Percentiles rank a stretch among this genome's conserved stretches.
Conservation (phyloP, 2,329 filamentous ascomycete genomes). For the Apiospora saccharicola region DNA sequence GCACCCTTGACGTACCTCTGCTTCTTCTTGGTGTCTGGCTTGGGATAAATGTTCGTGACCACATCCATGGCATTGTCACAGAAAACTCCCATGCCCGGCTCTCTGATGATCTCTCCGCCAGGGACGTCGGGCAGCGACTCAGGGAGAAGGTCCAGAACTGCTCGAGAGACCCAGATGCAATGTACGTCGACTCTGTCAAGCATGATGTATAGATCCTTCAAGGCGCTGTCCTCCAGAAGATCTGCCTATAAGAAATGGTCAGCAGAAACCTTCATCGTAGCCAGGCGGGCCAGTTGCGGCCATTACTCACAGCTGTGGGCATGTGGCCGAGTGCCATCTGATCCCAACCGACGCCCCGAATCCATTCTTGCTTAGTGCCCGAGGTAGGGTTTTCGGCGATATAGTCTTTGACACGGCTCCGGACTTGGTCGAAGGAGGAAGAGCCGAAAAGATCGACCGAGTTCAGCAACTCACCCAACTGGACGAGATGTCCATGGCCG, state of each 20-base stretch:
- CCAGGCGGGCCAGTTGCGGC: background rate
- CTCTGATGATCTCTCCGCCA: slow-evolving; percentile 68
- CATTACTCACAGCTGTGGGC: slow-evolving; percentile 67
- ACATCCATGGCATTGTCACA: slow-evolving; percentile 78
- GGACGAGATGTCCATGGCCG: slow-evolving; percentile 71
- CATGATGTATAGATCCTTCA: slow-evolving; percentile 69
- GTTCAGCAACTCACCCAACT: slow-evolving; percentile 72
- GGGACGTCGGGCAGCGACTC: slow-evolving; percentile 59
- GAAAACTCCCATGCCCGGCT: slow-evolving; percentile 72
- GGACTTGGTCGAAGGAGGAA: slow-evolving; percentile 61
- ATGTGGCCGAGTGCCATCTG: slow-evolving; percentile 70
- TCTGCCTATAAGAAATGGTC: slow-evolving; percentile 51
- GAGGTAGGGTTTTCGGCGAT: slow-evolving; percentile 55
- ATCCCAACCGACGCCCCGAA: slow-evolving; percentile 75
- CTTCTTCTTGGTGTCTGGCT: slow-evolving; percentile 60
- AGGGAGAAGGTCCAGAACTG: slow-evolving; percentile 68
- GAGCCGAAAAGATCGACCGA: slow-evolving; percentile 71
- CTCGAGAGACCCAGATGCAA: slow-evolving; percentile 72
- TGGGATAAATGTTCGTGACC: slow-evolving; percentile 63
- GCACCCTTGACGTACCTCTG: slow-evolving; percentile 63
- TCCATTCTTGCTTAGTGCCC: slow-evolving; percentile 65
- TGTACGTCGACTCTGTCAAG: slow-evolving; percentile 75
- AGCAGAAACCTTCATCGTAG: slow-evolving; percentile 37
- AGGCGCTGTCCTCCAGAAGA: slow-evolving; percentile 58
- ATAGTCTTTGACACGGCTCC: slow-evolving; percentile 59